Conservation (phyloP, 768 basidiomycete genomes). For the Lactifluus echinatus region DNA sequence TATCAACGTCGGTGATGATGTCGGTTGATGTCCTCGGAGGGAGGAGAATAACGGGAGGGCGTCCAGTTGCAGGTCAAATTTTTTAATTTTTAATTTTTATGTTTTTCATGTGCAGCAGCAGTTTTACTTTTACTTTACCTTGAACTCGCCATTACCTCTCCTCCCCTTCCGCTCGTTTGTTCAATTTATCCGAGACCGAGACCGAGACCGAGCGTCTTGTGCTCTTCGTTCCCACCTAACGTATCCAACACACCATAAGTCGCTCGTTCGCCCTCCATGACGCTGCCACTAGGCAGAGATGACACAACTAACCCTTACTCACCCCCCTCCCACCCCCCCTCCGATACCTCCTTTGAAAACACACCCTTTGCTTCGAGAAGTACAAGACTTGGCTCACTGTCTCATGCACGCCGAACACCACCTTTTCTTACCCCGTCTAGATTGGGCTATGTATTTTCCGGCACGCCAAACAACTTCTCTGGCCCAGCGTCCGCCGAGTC, state of each 20-base stretch:
- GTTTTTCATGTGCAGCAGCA: too few relatives aligned
- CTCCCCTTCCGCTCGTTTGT: slow-evolving; percentile 3
- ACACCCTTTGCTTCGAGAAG: background rate
- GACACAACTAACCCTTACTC: slow-evolving; percentile 21
- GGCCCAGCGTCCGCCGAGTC: slow-evolving; percentile 24
- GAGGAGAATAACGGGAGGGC: background rate
- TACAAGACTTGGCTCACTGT: background rate
- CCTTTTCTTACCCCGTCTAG: background rate
- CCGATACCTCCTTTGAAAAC: background rate
- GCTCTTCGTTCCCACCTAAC: too few relatives aligned
- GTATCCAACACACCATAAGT: too few relatives aligned
- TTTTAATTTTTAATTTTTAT: too few relatives aligned
- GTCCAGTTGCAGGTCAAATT: too few relatives aligned
- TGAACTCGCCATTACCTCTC: too few relatives aligned
- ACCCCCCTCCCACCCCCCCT: background rate
- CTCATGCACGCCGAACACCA: slow-evolving; percentile 16
- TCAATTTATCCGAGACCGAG: too few relatives aligned
- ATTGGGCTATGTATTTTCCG: background rate
- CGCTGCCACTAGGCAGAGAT: slow-evolving; percentile 1
- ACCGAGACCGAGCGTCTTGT: too few relatives aligned
- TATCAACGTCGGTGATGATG: slow-evolving; percentile 4
- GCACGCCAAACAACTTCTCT: background rate
- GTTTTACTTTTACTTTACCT: too few relatives aligned
- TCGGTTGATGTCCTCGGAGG: background rate
- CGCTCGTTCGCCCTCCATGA: background rate